These are phyloP conservation scores for Colletotrichum falcatum DNA, from an alignment of 2,329 filamentous ascomycete genomes.

Conservation along the genomic window DNA sequence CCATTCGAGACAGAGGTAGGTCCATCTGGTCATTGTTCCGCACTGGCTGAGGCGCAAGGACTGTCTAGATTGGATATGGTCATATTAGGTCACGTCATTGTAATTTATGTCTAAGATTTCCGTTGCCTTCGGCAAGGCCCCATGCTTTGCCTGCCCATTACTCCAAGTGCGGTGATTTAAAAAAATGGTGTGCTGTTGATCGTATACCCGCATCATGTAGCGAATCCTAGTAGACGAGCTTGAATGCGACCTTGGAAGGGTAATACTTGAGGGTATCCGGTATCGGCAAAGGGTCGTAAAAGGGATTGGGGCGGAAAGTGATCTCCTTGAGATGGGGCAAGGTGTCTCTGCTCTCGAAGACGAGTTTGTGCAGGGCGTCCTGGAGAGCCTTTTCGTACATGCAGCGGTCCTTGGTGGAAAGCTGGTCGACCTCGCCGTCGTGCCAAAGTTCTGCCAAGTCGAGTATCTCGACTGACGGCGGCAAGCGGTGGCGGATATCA, in stretches of 20 bases:
- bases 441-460: conserved; percentile 38
- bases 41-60: neutral
- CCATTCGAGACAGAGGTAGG: neutral
- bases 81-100: conserved; percentile 7
- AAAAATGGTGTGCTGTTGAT: neutral
- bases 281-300: conserved; percentile 30
- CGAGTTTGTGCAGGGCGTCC: conserved; percentile 47
- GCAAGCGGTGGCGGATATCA: conserved; percentile 18
- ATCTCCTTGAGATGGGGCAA: conserved; percentile 34
- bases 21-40: neutral
- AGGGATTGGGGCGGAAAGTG: conserved; percentile 36
- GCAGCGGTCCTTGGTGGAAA: conserved; percentile 16
- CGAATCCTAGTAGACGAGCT: conserved; percentile 21
- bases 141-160: neutral
- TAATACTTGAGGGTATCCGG: conserved; percentile 24
- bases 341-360: conserved; percentile 41
- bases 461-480: conserved; percentile 17
- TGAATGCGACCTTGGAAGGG: conserved; percentile 22
- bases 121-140: neutral
- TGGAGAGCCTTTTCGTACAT: conserved; percentile 50
- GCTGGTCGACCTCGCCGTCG: conserved; percentile 30
- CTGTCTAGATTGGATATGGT: neutral
- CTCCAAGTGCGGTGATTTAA: neutral
- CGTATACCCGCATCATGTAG: neutral
- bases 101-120: neutral